phyloP scores from a whole-genome alignment of 305 asterid genomes.

The Fraxinus baroniana region DNA sequence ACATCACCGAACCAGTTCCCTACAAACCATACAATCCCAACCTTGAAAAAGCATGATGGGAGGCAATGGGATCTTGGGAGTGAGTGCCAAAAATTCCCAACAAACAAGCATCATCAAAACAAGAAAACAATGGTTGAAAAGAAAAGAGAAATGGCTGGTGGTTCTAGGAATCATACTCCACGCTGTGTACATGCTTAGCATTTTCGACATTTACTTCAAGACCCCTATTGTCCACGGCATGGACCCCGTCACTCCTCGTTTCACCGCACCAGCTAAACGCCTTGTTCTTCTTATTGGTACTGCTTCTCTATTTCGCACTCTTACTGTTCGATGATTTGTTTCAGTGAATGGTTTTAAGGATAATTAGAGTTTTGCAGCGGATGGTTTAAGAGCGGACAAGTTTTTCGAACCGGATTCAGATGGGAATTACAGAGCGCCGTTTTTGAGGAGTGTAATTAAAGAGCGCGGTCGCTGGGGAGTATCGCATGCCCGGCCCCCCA shows the following conservation, averaged over 20 bases:
- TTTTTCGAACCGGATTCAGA: conserved; percentile 82
- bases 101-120: conserved; percentile 30
- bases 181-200: conserved; percentile 97
- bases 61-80: conserved; percentile 68
- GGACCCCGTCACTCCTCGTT: conserved; percentile 81
- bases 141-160: conserved; percentile 84
- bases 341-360: conserved; percentile 17
- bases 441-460: conserved; percentile 82
- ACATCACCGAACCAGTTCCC: neutral
- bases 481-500: conserved; percentile 98
- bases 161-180: conserved; percentile 81
- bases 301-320: conserved; percentile 15
- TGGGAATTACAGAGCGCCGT: conserved; percentile 86
- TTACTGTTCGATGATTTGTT: conserved; percentile 44
- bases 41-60: conserved; percentile 34
- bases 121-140: conserved; percentile 51
- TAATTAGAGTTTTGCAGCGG: conserved; percentile 55
- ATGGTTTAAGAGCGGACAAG: conserved; percentile 97
- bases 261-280: conserved; percentile 77
- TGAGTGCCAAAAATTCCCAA: conserved; percentile 32
- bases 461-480: conserved; percentile 97
- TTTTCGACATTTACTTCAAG: conserved; percentile 95
- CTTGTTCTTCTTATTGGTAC: conserved; percentile 81
- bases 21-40: conserved; percentile 20
- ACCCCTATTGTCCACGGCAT: conserved; percentile 95